Base-by-base conservation (phyloP, 768 basidiomycete species). In the Leccinum disarticulatum region DNA sequence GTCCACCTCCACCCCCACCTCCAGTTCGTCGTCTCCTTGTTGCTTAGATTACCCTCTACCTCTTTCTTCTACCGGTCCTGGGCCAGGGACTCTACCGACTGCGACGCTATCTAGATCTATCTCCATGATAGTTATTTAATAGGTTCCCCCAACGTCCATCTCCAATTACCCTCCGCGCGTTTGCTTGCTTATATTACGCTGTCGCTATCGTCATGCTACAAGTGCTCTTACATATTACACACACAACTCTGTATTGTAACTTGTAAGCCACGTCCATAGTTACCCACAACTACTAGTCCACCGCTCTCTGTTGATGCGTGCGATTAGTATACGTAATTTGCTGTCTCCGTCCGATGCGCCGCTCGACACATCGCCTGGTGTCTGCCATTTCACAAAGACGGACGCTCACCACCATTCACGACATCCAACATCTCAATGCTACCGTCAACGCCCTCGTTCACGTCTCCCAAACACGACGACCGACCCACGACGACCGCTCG, bases 391-490 rank as follows among this genome's bases (percentile, higher is more conserved):
- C 46, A 6, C 46, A 47, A 25, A 47, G 46, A 14, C 46, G 43
- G 10, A 5, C 43, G 2, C 10, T 46, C 46, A 11, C 19, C n/a
- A 46, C 46, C 1, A 4, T 22, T 19, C 19, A 19, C 46, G 46
- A 46, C 35, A 52, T 61, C 17, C 52, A 58, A 43, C 55, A 55
- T 13, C 57, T 62, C 25, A 81, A 87, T 62, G 55, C 68, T 0
- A 66, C 62, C 17, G 70, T 87, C 47, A 89, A 90, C 62, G 87
- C 87, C 22, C 78, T 90, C 57, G 81, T 86, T 2, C 63, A 67
- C 58, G 25, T 70, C 43, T 62, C 70, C 10, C 41, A 59, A 3
- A 41, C 31, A 15, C 49, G 58, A 10, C 35, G 14, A 5, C 5
- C 52, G 0, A 19, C 33, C 0, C 48, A 31, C 25, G 56, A 14